Percentiles rank a stretch among this genome's conserved stretches.
These are phyloP conservation scores for Apophysomyces trapeziformis DNA, from an alignment of 371 early-diverging fungal genomes.

Conservation along the genomic window DNA sequence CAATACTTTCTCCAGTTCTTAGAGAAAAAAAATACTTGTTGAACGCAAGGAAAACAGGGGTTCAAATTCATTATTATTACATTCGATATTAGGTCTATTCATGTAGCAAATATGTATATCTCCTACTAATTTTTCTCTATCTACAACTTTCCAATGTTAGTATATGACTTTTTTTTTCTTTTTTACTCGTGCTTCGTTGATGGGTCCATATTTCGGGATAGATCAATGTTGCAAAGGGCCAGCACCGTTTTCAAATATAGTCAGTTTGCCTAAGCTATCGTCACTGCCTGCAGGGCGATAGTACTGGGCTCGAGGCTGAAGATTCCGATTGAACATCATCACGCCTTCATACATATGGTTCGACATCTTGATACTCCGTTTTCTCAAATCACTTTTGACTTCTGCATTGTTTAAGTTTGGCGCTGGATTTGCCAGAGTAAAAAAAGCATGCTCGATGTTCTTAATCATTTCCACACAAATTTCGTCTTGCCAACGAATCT, in stretches of 20 bases:
- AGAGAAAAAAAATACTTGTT: no score
- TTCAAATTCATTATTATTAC: no score
- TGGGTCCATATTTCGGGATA: not conserved
- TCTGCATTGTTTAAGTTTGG: not conserved
- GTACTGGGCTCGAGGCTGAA: constrained; percentile 25
- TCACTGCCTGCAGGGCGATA: constrained; percentile 21
- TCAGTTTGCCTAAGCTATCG: constrained; percentile 18
- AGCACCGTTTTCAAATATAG: constrained; percentile 23
- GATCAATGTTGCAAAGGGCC: not conserved
- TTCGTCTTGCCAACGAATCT: constrained; percentile 33
- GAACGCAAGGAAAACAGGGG: no score
- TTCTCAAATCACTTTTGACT: not conserved
- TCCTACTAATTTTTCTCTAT: no score
- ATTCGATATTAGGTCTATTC: no score
- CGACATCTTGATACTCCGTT: constrained; percentile 26
- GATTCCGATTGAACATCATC: constrained; percentile 32
- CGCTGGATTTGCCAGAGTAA: not conserved
- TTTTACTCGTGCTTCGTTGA: no score
- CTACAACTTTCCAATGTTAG: no score
- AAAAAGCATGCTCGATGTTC: constrained; percentile 22
- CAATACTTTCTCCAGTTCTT: no score
- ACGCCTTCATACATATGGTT: constrained; percentile 32
- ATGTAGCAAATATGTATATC: no score
- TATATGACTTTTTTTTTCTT: no score
- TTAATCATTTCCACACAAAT: constrained; percentile 25